Base-by-base conservation (phyloP, 331 rosid genomes). In the Rhamnella rubrinervis region DNA sequence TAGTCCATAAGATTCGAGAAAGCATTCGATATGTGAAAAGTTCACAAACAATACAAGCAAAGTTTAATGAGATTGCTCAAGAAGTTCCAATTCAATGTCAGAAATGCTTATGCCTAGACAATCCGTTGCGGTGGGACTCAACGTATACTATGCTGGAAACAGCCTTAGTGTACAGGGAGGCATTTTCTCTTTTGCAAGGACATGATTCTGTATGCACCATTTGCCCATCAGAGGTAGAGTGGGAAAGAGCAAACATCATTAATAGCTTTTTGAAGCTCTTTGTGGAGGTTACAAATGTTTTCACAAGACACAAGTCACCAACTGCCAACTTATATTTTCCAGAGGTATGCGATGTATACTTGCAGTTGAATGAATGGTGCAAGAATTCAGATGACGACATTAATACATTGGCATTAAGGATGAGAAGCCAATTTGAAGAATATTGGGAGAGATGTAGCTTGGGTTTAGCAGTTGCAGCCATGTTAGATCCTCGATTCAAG, bases 401-500 rank as follows among this genome's bases (percentile, higher is more conserved):
- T 72, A 82, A 84, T 75, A 72, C 91, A 59, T 71, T 89, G 85
- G 97, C 86, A 0, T 72, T 71, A 49, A 87, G 78, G 87, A 73
- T 95, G 96, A 89, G 88, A 65, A 82, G 74, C 75, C 87, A 83
- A 85, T 91, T 95, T 77, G 98, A 95, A 66, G 91, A 89, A 65
- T 95, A 89, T 68, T 95, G 98, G 97, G 88, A 85, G 52, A 87
- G 83, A 72, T 95, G 97, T 55, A 84, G 96, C 78, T 81, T 86
- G 81, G 84, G 86, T 73, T 79, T 95, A 80, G 96, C 91, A 18
- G 96, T 91, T 80, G 92, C 96, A 59, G 90, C 96, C 63, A 86
- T 93, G 88, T 75, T 93, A 78, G 98, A 93, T 68, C 98, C 98
- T 73, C 84, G 92, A 61, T 93, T 84, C 83, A 91, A 93, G 84